Evolutionary conservation across 345 rosid genomes (phyloP).

Genomic region (Luvunga scandens): DNA sequence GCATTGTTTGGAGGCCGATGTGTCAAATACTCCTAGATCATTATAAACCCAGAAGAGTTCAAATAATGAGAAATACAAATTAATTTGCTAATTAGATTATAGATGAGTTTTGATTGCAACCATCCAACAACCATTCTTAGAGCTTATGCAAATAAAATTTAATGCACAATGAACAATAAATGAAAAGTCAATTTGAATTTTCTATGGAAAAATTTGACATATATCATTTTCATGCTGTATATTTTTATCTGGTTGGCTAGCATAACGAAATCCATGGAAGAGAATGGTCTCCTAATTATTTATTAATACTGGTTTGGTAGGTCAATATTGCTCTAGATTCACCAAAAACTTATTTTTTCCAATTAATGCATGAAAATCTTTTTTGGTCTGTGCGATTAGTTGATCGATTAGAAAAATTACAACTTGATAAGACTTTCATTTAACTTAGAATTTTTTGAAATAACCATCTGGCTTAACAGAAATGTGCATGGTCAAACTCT

Average conservation of each 20-base stretch:
- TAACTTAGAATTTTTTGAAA: neutral
- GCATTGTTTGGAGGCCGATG: too few relatives aligned
- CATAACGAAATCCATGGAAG: neutral
- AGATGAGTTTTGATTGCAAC: too few relatives aligned
- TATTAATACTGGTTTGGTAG: neutral
- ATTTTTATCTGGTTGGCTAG: neutral
- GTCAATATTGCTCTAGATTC: neutral
- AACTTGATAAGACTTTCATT: neutral
- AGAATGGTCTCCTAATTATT: neutral
- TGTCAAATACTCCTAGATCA: too few relatives aligned
- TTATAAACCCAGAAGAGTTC: too few relatives aligned
- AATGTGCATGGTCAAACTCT: neutral
- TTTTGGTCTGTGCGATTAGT: neutral
- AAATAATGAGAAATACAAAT: too few relatives aligned
- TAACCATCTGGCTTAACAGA: neutral
- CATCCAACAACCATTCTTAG: neutral
- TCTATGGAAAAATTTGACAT: neutral
- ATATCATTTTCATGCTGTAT: neutral
- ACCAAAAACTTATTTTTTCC: neutral
- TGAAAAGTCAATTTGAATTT: neutral
- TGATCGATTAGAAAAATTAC: neutral
- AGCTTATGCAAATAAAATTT: neutral
- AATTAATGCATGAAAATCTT: neutral
- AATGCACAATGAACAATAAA: neutral
- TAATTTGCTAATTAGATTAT: too few relatives aligned